phyloP scores from a whole-genome alignment of 495 filamentous ascomycete genomes.

The Tirmania nivea region DNA sequence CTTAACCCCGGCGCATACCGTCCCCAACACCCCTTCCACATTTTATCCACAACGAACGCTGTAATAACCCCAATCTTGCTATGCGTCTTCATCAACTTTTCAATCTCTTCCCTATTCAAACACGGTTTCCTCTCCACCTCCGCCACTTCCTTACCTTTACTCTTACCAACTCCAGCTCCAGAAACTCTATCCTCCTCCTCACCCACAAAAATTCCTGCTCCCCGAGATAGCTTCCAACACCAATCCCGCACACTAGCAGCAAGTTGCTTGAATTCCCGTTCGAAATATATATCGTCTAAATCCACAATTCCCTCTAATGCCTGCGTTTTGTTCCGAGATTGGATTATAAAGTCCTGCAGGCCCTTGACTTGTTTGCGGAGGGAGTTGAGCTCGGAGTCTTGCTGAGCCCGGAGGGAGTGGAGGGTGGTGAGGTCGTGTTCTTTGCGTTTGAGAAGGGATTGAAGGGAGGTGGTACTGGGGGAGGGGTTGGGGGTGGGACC shows the following conservation, averaged over 20 bases:
- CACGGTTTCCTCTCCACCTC: neutral
- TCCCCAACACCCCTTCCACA: neutral
- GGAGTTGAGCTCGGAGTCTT: neutral
- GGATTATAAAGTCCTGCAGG: neutral
- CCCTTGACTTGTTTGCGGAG: neutral
- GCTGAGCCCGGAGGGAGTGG: neutral
- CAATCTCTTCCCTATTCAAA: neutral
- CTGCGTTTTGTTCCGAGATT: neutral
- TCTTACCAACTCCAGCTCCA: neutral
- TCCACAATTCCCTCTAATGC: neutral
- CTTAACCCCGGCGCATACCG: neutral
- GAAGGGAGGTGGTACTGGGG: neutral
- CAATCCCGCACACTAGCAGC: neutral
- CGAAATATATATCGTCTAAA: neutral
- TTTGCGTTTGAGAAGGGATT: neutral
- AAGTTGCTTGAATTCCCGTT: neutral
- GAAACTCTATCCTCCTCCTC: neutral
- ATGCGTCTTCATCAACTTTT: neutral
- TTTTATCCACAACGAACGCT: neutral
- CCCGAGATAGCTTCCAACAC: neutral
- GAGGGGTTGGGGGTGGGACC: neutral
- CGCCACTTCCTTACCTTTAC: neutral
- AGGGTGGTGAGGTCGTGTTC: neutral
- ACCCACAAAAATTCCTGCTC: neutral
- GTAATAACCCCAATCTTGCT: neutral